Percentiles rank a stretch among this genome's conserved stretches.
Evolutionary conservation across 345 rosid genomes (phyloP).

Genomic region (Isatis tinctoria): DNA sequence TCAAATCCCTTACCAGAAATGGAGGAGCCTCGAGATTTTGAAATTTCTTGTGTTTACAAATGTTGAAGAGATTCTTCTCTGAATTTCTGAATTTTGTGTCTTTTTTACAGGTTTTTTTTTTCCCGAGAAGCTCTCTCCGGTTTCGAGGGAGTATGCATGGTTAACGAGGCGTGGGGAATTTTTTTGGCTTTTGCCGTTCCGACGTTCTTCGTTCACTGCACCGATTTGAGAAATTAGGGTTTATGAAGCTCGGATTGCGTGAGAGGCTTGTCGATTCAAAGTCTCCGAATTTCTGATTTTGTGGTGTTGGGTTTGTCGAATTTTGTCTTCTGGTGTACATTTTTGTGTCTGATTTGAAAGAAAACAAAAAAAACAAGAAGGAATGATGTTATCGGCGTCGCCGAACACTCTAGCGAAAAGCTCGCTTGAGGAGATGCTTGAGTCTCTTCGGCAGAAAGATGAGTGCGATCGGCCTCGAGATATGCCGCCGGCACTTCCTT

Average conservation of each 20-base stretch:
- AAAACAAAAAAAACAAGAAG: background rate
- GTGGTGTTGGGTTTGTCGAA: slow-evolving; percentile 11
- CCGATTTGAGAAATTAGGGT: slow-evolving; percentile 26
- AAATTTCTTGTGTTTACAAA: slow-evolving; percentile 5
- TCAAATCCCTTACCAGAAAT: slow-evolving; percentile 10
- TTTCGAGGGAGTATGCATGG: slow-evolving; percentile 28
- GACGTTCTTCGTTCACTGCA: slow-evolving; percentile 10
- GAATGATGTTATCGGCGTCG: slow-evolving; percentile 80
- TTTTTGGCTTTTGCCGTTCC: background rate
- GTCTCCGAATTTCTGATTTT: background rate
- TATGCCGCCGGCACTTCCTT: slow-evolving; percentile 86
- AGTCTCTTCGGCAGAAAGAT: slow-evolving; percentile 64
- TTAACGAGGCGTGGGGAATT: slow-evolving; percentile 16
- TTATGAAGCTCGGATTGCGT: slow-evolving; percentile 29
- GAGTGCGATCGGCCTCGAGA: slow-evolving; percentile 69
- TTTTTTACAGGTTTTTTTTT: background rate
- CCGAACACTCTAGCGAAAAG: slow-evolving; percentile 60
- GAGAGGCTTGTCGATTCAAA: slow-evolving; percentile 16
- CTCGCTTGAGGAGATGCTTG: slow-evolving; percentile 98
- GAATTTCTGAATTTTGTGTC: background rate
- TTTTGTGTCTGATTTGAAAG: slow-evolving; percentile 14
- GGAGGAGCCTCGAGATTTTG: slow-evolving; percentile 26
- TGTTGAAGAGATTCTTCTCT: slow-evolving; percentile 9
- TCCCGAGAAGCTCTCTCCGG: slow-evolving; percentile 19
- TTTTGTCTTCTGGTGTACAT: background rate